Base-by-base conservation (phyloP, 2,329 filamentous ascomycete species). In the Xylaria sp. region DNA sequence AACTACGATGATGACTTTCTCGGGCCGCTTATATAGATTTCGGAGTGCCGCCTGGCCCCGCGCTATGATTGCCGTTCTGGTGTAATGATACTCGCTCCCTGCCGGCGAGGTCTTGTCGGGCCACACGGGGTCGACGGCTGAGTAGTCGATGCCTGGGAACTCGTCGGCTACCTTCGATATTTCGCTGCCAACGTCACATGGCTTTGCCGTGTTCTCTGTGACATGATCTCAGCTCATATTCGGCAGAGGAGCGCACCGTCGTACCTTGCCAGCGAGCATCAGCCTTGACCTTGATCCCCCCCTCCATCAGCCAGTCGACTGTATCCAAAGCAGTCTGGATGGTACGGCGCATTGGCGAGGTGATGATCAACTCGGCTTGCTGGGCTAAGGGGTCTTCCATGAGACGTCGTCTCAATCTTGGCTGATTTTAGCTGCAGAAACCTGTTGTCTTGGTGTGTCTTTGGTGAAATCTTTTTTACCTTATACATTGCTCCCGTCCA, bases 231-330 rank as follows among this genome's bases (percentile, higher is more conserved):
- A 65, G 55, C 13, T 54, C 44, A 18, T 51, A 25, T 23, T 54
- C 18, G n/a, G n/a, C 10, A 25, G 39, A 52, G 1, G 41, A n/a
- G 59, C 18, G 15, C 15, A 37, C 56, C 44, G 9, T 74, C 75
- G 65, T 77, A 89, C 87, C 88, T 82, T 92, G 90, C 90, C 90
- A 92, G 64, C 84, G 83, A 3, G 90, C 89, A 74, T 89, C 84
- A 1, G 87, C 85, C 57, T 86, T 79, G 28, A 91, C 82, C 55
- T 82, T 84, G 23, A 90, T 81, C 0, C 87, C 87, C 52, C 79
- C 80, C 23, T 86, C 83, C 58, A 89, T 81, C 55, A 92, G 80
- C 84, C 86, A 91, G 72, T 86, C 85, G 1, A 92, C 80, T 0
- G 85, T 85, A 9, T 86, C 81, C 51, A 86, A 80, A 0, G 89